Evolutionary conservation across 2,329 filamentous ascomycete species (phyloP).

Genomic region (Aureobasidium sp.): DNA sequence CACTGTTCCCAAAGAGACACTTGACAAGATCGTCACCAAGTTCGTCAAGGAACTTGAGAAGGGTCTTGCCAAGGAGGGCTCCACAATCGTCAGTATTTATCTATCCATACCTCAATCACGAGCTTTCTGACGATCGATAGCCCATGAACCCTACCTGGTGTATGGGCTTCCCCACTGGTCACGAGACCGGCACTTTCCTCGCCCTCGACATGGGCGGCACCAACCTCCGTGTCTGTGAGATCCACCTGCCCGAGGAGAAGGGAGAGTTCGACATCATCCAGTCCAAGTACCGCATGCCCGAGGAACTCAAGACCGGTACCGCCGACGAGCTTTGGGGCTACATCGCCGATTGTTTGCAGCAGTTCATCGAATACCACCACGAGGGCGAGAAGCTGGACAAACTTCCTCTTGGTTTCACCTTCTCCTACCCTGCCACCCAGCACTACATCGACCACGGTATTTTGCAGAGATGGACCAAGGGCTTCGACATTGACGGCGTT

Average conservation of each 20-base stretch:
- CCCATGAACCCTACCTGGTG: slow-evolving; percentile 99
- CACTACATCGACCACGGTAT: slow-evolving; percentile 89
- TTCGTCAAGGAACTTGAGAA: slow-evolving; percentile 84
- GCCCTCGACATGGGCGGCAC: slow-evolving; percentile 95
- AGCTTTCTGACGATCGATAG: slow-evolving; percentile 41
- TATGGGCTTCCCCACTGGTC: slow-evolving; percentile 76
- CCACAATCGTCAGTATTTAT: slow-evolving; percentile 67
- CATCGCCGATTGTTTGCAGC: slow-evolving; percentile 82
- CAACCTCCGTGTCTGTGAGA: slow-evolving; percentile 89
- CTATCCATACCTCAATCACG: neutral
- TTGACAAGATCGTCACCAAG: slow-evolving; percentile 84
- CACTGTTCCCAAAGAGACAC: slow-evolving; percentile 64
- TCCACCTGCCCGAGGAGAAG: slow-evolving; percentile 76
- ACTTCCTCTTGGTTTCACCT: slow-evolving; percentile 84
- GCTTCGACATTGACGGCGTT: slow-evolving; percentile 86
- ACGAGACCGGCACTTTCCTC: slow-evolving; percentile 80
- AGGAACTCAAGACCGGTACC: slow-evolving; percentile 78
- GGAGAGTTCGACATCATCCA: slow-evolving; percentile 92
- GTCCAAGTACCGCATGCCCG: slow-evolving; percentile 91
- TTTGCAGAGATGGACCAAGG: slow-evolving; percentile 94
- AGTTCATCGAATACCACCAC: slow-evolving; percentile 83
- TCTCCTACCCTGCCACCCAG: slow-evolving; percentile 90
- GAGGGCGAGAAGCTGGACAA: slow-evolving; percentile 54
- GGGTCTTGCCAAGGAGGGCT: slow-evolving; percentile 80
- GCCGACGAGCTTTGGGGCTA: slow-evolving; percentile 90